Evolutionary conservation across 2,329 filamentous ascomycete species (phyloP).

Genomic region (Rosellinia necatrix): DNA sequence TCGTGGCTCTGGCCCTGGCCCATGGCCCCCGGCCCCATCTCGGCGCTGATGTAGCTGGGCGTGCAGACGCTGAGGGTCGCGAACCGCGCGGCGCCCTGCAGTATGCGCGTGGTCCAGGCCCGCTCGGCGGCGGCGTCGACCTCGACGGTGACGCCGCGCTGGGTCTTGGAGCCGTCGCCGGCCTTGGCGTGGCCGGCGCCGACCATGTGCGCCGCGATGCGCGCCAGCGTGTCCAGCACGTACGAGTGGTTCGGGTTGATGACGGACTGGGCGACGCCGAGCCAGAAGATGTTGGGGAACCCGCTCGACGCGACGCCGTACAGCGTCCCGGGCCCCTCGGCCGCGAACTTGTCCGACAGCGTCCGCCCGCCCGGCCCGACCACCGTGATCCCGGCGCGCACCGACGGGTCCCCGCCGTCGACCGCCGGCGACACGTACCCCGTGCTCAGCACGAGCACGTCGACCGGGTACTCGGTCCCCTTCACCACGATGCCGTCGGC

Average conservation of each 20-base stretch:
- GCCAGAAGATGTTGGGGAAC: conserved; percentile 62
- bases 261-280: conserved; percentile 48
- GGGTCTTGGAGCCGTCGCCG: conserved; percentile 26
- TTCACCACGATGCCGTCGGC: conserved; percentile 51
- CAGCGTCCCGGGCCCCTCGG: conserved; percentile 51
- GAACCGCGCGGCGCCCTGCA: conserved; percentile 45
- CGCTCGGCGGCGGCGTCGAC: conserved; percentile 52
- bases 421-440: conserved; percentile 47
- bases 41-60: conserved; percentile 57
- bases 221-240: conserved; percentile 29
- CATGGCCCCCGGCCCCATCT: conserved; percentile 43
- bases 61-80: conserved; percentile 53
- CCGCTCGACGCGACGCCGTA: conserved; percentile 54
- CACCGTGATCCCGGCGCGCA: conserved; percentile 44
- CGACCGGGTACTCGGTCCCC: conserved; percentile 52
- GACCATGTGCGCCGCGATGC: conserved; percentile 41
- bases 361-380: conserved; percentile 31
- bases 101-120: conserved; percentile 49
- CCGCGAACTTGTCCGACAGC: conserved; percentile 33
- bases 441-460: conserved; percentile 44
- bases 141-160: conserved; percentile 44
- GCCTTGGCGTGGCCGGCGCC: conserved; percentile 40
- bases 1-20: conserved; percentile 30
- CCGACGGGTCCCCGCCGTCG: conserved; percentile 49
- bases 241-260: conserved; percentile 34